Conservation (phyloP, 2,329 filamentous ascomycete species). For the Calcarisporium arbuscula region DNA sequence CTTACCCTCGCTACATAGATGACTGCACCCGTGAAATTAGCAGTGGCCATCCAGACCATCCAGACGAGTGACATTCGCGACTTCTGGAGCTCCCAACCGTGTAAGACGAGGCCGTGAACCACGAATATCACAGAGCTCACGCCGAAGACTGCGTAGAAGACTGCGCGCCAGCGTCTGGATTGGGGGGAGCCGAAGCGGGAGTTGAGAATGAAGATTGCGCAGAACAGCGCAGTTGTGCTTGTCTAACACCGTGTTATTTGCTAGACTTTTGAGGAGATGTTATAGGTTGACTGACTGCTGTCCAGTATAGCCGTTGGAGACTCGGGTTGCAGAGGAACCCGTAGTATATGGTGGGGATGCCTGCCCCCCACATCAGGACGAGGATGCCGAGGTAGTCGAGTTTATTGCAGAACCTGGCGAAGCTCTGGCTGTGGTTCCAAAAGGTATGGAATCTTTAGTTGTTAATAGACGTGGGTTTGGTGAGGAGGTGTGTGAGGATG, state of each 20-base stretch:
- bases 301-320: conserved; percentile 11
- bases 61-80: no score
- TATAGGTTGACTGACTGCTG: conserved; percentile 5
- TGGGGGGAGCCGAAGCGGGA: conserved; percentile 10
- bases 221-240: conserved; percentile 7
- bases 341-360: conserved; percentile 12
- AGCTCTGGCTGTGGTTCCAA: conserved; percentile 7
- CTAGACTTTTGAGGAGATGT: not conserved
- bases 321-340: conserved; percentile 12
- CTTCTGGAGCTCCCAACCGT: no score
- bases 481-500: not conserved
- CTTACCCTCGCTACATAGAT: no score
- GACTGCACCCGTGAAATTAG: no score
- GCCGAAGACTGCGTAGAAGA: conserved; percentile 13
- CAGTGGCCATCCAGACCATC: no score
- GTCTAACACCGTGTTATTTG: conserved; percentile 3
- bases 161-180: conserved; percentile 8
- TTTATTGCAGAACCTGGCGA: conserved; percentile 8
- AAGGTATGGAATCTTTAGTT: conserved; percentile 4
- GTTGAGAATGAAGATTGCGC: conserved; percentile 9
- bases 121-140: conserved; percentile 12
- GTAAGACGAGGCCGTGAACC: no score
- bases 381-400: conserved; percentile 13
- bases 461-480: no score
- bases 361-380: conserved; percentile 11